These are phyloP conservation scores for Boletus rubescentipes DNA, from an alignment of 768 basidiomycete genomes.

Conservation along the genomic window DNA sequence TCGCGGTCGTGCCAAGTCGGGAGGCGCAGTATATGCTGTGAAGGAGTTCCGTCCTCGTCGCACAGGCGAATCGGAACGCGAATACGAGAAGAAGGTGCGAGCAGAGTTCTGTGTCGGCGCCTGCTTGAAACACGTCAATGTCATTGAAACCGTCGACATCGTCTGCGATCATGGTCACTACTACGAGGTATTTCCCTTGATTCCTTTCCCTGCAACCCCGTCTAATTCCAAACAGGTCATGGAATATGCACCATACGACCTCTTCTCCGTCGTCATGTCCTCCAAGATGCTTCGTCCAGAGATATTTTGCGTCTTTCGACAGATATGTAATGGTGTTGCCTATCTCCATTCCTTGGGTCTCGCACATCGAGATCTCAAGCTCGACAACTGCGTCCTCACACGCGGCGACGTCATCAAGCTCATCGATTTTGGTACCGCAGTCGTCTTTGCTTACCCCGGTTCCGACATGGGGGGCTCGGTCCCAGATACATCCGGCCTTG, in stretches of 20 bases:
- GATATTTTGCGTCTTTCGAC: slow-evolving; percentile 98
- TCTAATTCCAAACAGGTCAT: slow-evolving; percentile 67
- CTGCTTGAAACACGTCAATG: slow-evolving; percentile 90
- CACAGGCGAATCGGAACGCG: slow-evolving; percentile 85
- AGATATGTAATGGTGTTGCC: slow-evolving; percentile 97
- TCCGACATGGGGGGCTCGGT: slow-evolving; percentile 54
- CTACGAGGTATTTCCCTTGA: slow-evolving; percentile 72
- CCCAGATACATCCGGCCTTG: slow-evolving; percentile 10
- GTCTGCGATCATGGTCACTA: slow-evolving; percentile 97
- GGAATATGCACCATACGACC: slow-evolving; percentile 98
- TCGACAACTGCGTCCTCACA: slow-evolving; percentile 99
- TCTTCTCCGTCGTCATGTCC: slow-evolving; percentile 99
- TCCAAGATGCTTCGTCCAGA: slow-evolving; percentile 98
- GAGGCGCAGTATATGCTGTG: slow-evolving; percentile 87
- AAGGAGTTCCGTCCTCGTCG: slow-evolving; percentile 96
- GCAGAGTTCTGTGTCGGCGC: slow-evolving; percentile 98
- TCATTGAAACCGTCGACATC: slow-evolving; percentile 98
- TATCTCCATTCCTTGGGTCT: slow-evolving; percentile 97
- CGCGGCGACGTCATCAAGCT: slow-evolving; percentile 91
- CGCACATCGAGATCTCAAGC: slow-evolving; percentile 97
- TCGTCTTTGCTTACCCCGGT: slow-evolving; percentile 98
- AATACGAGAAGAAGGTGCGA: slow-evolving; percentile 99
- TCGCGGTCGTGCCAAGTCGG: slow-evolving; percentile 79
- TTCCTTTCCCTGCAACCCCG: background rate
- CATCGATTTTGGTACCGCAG: slow-evolving; percentile 99